Conservation (phyloP, 257 asterid species). For the Eucommia ulmoides region DNA sequence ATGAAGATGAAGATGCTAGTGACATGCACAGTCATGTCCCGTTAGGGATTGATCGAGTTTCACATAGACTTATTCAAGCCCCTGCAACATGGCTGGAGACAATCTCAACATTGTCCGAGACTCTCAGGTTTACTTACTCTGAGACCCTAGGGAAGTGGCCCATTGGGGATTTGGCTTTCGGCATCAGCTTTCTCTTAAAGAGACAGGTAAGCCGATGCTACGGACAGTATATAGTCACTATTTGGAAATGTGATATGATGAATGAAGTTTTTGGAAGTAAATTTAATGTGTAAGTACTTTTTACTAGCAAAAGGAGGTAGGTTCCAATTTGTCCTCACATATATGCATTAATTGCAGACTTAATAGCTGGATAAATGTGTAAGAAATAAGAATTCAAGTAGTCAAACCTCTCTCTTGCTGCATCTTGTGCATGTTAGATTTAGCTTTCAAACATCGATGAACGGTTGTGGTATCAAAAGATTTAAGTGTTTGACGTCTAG, state of each 20-base stretch:
- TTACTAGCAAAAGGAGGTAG: neutral
- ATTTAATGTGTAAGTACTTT: neutral
- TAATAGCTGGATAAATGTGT: neutral
- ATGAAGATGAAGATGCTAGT: conserved; percentile 47
- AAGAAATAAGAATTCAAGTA: neutral
- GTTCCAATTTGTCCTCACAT: neutral
- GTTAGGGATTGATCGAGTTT: conserved; percentile 54
- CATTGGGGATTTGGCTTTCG: conserved; percentile 95
- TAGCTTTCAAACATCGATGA: no score
- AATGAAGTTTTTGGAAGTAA: neutral
- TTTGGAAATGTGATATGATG: neutral
- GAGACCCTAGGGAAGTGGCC: conserved; percentile 99
- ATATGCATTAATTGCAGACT: neutral
- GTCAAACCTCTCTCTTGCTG: neutral
- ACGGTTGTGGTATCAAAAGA: no score
- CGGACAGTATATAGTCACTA: no score
- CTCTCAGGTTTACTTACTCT: conserved; percentile 90
- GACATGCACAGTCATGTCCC: conserved; percentile 35
- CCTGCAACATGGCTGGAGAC: conserved; percentile 99
- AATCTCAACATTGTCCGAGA: conserved; percentile 85
- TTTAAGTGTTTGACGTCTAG: no score
- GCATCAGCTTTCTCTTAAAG: conserved; percentile 84
- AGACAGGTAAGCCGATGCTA: conserved; percentile 60
- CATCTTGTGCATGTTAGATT: neutral
- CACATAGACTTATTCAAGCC: conserved; percentile 88